Evolutionary conservation across 2,329 filamentous ascomycete species (phyloP).

Genomic region (Lojkania enalia): DNA sequence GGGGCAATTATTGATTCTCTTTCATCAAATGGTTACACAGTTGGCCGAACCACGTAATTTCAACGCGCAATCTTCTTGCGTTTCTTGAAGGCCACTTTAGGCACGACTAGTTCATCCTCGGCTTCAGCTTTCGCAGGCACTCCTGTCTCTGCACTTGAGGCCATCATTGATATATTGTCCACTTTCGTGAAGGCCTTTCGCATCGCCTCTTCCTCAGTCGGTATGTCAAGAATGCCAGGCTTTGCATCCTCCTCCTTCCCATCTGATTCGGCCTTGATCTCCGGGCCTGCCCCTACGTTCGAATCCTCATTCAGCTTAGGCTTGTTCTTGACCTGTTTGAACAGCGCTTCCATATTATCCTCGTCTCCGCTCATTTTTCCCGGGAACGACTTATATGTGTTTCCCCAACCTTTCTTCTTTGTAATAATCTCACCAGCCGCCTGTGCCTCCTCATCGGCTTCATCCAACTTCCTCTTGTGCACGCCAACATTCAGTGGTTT

Average conservation of each 20-base stretch:
- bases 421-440: slow-evolving; percentile 56
- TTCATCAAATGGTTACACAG: too few species aligned
- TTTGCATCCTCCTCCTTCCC: slow-evolving; percentile 45
- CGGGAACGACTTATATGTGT: slow-evolving; percentile 50
- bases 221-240: slow-evolving; percentile 27
- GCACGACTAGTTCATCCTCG: slow-evolving; percentile 26
- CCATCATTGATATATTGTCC: not conserved
- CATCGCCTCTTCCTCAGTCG: slow-evolving; percentile 32
- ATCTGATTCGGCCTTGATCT: slow-evolving; percentile 30
- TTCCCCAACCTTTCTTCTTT: slow-evolving; percentile 50
- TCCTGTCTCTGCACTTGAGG: slow-evolving; percentile 15
- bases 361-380: slow-evolving; percentile 53
- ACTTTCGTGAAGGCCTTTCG: slow-evolving; percentile 7
- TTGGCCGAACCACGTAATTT: too few species aligned
- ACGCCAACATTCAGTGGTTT: slow-evolving; percentile 58
- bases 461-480: slow-evolving; percentile 64
- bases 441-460: slow-evolving; percentile 64
- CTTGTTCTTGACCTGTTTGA: slow-evolving; percentile 40
- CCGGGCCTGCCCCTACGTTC: slow-evolving; percentile 16
- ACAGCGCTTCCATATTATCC: slow-evolving; percentile 68
- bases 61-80: slow-evolving; percentile 66
- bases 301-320: slow-evolving; percentile 24
- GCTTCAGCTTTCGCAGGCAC: slow-evolving; percentile 23
- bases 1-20: too few species aligned
- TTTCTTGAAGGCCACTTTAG: slow-evolving; percentile 75